Evolutionary conservation across 305 asterid genomes (phyloP), one percentile per base, ranked within the genome.

Genomic region (Solanum chacoense): DNA sequence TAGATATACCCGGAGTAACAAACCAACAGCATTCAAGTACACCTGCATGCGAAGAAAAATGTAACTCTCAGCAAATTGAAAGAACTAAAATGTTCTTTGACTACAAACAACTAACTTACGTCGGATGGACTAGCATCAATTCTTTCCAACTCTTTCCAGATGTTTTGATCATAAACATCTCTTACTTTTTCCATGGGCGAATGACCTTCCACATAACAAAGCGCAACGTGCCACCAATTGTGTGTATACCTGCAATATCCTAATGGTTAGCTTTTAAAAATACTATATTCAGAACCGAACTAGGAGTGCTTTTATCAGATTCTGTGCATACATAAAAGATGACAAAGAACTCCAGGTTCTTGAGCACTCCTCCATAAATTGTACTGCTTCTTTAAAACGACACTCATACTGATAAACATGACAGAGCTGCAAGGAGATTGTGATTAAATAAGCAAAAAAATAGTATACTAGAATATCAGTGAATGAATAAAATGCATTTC

Each of bases 221-320:
- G 93, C 36, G 99, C 98, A 88, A 97, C 98, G 84, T 97, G 99
- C 99, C 99, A 97, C 99, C 99, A 97, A 92, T 97, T 97, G 93
- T 97, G 99, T 50, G 99, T 97, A 89, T 91, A 93, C 98, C 99
- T 97, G 92, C 89, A 84, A 84, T 84, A 32, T 83, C 22, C 32
- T 31, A 55, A n/a, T 59, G 74, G 87, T 84, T 84, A 84, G 74
- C 87, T 59, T 32, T 84, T 32, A 32, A 59, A 22, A 32, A 20
- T 32, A 31, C 14, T 55, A 55, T 0, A 31, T 84, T 40, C 85
- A 32, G 38, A 84, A 5, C 74, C 7, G 3, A 84, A 32, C 50
- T 32, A 55, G 87, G 69, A 80, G 36, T 40, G 69, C 26, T 40
- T 13, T 80, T 55, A 84, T 59, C 74, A 8, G 22, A 73, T 24